Evolutionary conservation across 2,329 filamentous ascomycete species (phyloP).

Genomic region (Colletotrichum eremochloae): DNA sequence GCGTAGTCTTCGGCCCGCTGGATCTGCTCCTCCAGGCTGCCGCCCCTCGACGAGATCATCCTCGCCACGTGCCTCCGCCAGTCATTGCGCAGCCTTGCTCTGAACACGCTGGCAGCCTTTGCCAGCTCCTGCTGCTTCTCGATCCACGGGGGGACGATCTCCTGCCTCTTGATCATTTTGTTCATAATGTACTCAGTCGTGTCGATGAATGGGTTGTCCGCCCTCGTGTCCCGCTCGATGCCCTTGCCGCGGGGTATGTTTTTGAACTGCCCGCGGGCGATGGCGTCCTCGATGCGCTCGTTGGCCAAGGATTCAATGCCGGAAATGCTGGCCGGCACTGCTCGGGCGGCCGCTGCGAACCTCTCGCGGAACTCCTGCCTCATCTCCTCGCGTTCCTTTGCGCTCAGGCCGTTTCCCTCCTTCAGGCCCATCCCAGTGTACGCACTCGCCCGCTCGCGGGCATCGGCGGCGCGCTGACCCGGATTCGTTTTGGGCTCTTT

Average conservation of each 20-base stretch:
- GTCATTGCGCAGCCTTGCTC: constrained; percentile 80
- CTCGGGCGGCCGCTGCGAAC: constrained; percentile 79
- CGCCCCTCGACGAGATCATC: constrained; percentile 82
- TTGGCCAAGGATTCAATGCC: constrained; percentile 89
- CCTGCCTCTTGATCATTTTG: constrained; percentile 96
- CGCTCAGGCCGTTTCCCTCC: constrained; percentile 66
- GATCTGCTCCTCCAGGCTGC: constrained; percentile 80
- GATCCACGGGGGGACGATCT: constrained; percentile 97
- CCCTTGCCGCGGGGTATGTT: constrained; percentile 85
- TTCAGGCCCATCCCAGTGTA: constrained; percentile 65
- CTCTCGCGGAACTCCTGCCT: constrained; percentile 83
- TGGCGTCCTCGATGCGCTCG: constrained; percentile 92
- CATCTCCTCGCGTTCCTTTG: constrained; percentile 79
- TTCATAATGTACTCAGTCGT: constrained; percentile 99
- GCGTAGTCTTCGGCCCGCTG: constrained; percentile 79
- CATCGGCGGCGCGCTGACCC: constrained; percentile 64
- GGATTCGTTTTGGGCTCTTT: constrained; percentile 55
- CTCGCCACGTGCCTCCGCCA: constrained; percentile 88
- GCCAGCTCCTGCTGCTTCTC: constrained; percentile 96
- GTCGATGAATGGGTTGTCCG: constrained; percentile 90
- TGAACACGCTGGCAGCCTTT: constrained; percentile 77
- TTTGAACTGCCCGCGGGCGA: constrained; percentile 88
- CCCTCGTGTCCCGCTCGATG: constrained; percentile 84
- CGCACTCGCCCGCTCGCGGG: constrained; percentile 68
- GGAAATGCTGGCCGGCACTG: constrained; percentile 81